These are phyloP conservation scores for Saturnispora sekii DNA, from an alignment of 805 yeast genomes.

Conservation along the genomic window DNA sequence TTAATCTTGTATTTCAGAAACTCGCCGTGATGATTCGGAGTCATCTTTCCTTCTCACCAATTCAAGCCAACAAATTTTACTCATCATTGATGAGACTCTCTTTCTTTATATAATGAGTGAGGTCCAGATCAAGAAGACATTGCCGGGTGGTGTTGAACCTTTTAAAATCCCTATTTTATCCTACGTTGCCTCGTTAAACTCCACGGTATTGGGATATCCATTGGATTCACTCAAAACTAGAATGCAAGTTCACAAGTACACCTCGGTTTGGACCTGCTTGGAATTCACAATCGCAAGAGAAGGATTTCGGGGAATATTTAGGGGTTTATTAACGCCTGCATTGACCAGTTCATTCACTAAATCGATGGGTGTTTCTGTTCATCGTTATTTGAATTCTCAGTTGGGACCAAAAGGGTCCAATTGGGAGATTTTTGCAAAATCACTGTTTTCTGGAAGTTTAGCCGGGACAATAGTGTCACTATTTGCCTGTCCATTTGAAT, in stretches of 20 bases:
- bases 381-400: constrained; percentile 35
- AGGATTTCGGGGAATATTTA: constrained; percentile 60
- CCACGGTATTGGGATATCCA: constrained; percentile 73
- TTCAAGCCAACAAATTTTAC: background rate
- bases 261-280: constrained; percentile 48
- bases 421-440: constrained; percentile 31
- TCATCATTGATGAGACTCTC: background rate
- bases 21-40: background rate
- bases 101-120: too few species aligned
- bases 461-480: constrained; percentile 58
- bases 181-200: constrained; percentile 48
- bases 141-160: constrained; percentile 40
- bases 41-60: background rate
- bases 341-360: constrained; percentile 55
- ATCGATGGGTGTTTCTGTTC: constrained; percentile 49
- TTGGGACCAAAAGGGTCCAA: constrained; percentile 13
- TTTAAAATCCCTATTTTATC: constrained; percentile 53
- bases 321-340: constrained; percentile 71
- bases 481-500: constrained; percentile 77
- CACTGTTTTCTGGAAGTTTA: constrained; percentile 47
- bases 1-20: background rate
- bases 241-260: constrained; percentile 68
- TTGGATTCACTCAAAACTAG: constrained; percentile 77
- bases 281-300: constrained; percentile 44
- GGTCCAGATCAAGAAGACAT: constrained; percentile 13